Conservation (phyloP, 306 rosid genomes). For the Cercis canadensis region DNA sequence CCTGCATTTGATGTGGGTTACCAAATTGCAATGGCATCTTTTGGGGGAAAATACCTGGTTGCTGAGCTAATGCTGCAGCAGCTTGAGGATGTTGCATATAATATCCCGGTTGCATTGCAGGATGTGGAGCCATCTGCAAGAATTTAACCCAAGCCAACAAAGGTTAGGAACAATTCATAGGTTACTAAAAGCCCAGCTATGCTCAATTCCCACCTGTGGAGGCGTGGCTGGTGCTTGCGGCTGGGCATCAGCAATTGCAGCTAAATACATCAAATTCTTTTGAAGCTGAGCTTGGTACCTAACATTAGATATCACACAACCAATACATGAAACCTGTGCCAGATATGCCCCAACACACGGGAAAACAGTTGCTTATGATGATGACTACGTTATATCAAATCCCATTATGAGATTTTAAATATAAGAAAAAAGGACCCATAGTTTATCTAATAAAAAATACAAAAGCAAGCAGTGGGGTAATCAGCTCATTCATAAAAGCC, state of each 20-base stretch:
- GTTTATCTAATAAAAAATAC: background rate
- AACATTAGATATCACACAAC: constrained; percentile 29
- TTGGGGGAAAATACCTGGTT: constrained; percentile 78
- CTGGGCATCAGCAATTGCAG: constrained; percentile 99
- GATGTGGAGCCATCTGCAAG: constrained; percentile 88
- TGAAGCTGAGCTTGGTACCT: constrained; percentile 99
- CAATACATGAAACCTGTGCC: constrained; percentile 9
- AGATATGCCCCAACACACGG: background rate
- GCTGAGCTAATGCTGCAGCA: constrained; percentile 94
- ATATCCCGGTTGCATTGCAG: constrained; percentile 88
- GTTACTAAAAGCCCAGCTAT: constrained; percentile 2
- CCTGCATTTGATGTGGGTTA: constrained; percentile 85
- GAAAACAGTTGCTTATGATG: background rate
- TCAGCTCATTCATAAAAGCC: background rate
- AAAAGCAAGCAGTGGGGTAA: background rate
- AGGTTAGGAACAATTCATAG: constrained; percentile 25
- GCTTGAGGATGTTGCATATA: constrained; percentile 97
- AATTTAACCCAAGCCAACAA: constrained; percentile 32
- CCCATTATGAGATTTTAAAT: background rate
- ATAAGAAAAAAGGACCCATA: constrained; percentile 1
- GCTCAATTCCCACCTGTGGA: constrained; percentile 66
- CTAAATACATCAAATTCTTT: constrained; percentile 96
- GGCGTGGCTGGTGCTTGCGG: constrained; percentile 88
- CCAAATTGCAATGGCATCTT: constrained; percentile 84
- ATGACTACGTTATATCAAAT: background rate